Evolutionary conservation across 2,329 filamentous ascomycete species (phyloP).

Genomic region (Thielaviopsis ethacetica): DNA sequence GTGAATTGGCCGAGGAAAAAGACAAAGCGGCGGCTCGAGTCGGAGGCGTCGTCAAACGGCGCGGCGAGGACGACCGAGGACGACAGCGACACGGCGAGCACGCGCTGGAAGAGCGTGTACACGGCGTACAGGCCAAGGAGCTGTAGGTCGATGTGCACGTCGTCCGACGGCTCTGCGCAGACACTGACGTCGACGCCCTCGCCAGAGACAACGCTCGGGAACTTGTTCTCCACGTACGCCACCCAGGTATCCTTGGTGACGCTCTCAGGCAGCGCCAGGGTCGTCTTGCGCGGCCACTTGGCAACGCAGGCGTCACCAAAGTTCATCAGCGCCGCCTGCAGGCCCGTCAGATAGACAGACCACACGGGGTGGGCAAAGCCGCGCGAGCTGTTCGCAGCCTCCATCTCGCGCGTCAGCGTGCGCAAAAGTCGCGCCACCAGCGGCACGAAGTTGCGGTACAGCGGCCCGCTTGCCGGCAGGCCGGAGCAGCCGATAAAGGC

Average conservation of each 20-base stretch:
- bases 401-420: conserved; percentile 4
- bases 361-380: conserved; percentile 1
- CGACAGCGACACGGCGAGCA: neutral
- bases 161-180: neutral
- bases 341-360: conserved; percentile 12
- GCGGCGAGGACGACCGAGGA: neutral
- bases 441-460: conserved; percentile 25
- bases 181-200: neutral
- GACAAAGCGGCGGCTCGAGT: conserved; percentile 5
- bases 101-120: conserved; percentile 1
- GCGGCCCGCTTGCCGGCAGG: conserved; percentile 17
- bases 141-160: conserved; percentile 3
- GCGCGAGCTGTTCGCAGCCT: neutral
- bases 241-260: conserved; percentile 17
- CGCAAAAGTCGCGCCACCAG: conserved; percentile 16
- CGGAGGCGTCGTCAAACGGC: conserved; percentile 7
- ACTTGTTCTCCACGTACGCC: conserved; percentile 16
- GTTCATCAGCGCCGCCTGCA: conserved; percentile 21
- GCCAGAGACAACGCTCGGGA: conserved; percentile 16
- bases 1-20: conserved; percentile 17
- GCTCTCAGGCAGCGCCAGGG: conserved; percentile 10
- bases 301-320: conserved; percentile 25
- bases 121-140: conserved; percentile 8
- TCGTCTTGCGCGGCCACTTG: conserved; percentile 10
- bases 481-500: conserved; percentile 34